Evolutionary conservation across 2,329 filamentous ascomycete species (phyloP).

Genomic region (Alternaria triticimaculans): DNA sequence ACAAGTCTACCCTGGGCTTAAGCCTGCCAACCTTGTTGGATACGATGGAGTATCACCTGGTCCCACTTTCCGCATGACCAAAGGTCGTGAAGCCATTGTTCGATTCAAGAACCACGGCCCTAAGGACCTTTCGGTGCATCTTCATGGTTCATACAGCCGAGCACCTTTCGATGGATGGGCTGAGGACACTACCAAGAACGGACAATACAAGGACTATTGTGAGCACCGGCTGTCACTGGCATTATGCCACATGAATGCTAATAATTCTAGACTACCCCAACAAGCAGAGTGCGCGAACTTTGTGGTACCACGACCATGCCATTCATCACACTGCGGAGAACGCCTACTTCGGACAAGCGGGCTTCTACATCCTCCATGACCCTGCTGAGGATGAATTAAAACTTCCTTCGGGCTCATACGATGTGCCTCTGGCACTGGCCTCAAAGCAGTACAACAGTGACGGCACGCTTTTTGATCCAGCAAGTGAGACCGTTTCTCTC

Average conservation of each 20-base stretch:
- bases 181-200: slow-evolving; percentile 58
- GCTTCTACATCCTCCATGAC: slow-evolving; percentile 64
- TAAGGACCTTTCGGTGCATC: slow-evolving; percentile 59
- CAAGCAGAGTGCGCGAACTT: slow-evolving; percentile 57
- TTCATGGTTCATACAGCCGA: slow-evolving; percentile 60
- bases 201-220: slow-evolving; percentile 59
- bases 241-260: neutral
- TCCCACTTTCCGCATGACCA: slow-evolving; percentile 59
- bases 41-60: slow-evolving; percentile 65
- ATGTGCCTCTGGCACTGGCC: slow-evolving; percentile 60
- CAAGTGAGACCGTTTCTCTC: slow-evolving; percentile 55
- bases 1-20: slow-evolving; percentile 54
- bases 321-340: slow-evolving; percentile 60
- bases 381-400: slow-evolving; percentile 57
- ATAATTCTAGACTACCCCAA: slow-evolving; percentile 60
- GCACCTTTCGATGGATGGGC: slow-evolving; percentile 63
- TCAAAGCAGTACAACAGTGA: slow-evolving; percentile 63
- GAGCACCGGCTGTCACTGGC: neutral
- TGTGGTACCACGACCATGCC: slow-evolving; percentile 63
- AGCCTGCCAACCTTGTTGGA: slow-evolving; percentile 54
- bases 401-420: slow-evolving; percentile 61
- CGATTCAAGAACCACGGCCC: slow-evolving; percentile 62
- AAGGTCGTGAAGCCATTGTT: slow-evolving; percentile 60
- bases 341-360: slow-evolving; percentile 65
- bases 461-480: slow-evolving; percentile 58